phyloP scores from a whole-genome alignment of 768 basidiomycete genomes.

The Galerina sulciceps region DNA sequence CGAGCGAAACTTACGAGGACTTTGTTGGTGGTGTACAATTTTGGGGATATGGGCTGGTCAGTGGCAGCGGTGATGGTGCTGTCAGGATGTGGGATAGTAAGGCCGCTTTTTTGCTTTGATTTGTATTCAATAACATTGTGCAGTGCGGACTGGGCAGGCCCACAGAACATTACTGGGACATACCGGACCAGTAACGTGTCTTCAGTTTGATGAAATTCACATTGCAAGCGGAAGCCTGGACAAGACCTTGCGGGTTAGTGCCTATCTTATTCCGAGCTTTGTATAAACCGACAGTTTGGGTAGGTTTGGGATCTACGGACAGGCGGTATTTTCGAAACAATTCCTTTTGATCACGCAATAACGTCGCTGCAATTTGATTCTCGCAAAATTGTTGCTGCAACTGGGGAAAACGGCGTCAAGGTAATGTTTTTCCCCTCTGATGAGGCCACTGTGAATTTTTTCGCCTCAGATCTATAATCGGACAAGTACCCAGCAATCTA shows the following conservation, averaged over 20 bases:
- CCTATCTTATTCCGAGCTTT: constrained; percentile 1
- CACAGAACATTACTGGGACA: constrained; percentile 93
- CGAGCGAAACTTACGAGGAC: constrained; percentile 95
- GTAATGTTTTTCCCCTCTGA: constrained; percentile 38
- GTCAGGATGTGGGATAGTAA: constrained; percentile 99
- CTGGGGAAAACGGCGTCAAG: constrained; percentile 93
- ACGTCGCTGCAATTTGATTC: constrained; percentile 94
- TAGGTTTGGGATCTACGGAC: constrained; percentile 98
- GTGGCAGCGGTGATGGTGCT: constrained; percentile 95
- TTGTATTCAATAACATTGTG: constrained; percentile 1
- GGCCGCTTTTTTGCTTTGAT: constrained; percentile 33
- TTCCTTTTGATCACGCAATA: constrained; percentile 89
- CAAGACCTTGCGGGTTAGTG: constrained; percentile 83
- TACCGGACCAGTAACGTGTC: constrained; percentile 89
- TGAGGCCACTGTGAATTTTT: not conserved
- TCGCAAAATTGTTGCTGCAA: constrained; percentile 89
- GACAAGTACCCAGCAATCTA: constrained; percentile 87
- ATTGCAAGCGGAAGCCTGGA: constrained; percentile 93
- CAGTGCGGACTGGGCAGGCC: constrained; percentile 97
- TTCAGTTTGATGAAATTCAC: constrained; percentile 96
- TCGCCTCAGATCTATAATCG: constrained; percentile 87
- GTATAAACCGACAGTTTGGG: not conserved
- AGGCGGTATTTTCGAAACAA: constrained; percentile 85
- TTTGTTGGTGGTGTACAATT: constrained; percentile 98
- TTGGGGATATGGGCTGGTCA: constrained; percentile 97